These are phyloP conservation scores for Rutstroemia sp. DNA, from an alignment of 2,329 filamentous ascomycete genomes.

Conservation along the genomic window DNA sequence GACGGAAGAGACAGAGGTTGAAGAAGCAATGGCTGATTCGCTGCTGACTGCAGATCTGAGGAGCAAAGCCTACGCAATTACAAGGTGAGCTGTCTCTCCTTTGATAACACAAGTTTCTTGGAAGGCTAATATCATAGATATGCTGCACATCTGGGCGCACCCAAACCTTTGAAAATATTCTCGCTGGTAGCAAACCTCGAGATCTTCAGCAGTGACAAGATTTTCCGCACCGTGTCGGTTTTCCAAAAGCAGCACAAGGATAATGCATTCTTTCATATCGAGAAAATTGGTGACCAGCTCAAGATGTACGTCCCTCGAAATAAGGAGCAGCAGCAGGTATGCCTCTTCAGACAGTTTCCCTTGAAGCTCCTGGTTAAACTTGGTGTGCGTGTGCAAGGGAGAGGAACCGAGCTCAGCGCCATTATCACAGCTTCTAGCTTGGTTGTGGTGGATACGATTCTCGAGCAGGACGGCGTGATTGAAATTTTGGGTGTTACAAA, in stretches of 20 bases:
- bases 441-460: neutral
- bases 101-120: neutral
- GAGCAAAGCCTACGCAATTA: neutral
- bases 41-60: neutral
- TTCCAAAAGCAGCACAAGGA: neutral
- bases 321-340: neutral
- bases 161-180: neutral
- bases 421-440: neutral
- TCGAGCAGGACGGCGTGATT: neutral
- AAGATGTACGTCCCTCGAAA: neutral
- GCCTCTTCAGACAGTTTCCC: neutral
- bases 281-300: neutral
- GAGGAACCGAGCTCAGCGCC: neutral
- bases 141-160: neutral
- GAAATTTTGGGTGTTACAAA: neutral
- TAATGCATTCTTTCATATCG: neutral
- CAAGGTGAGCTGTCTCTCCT: neutral
- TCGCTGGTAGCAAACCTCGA: neutral
- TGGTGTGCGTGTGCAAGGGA: neutral
- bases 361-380: neutral
- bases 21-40: neutral
- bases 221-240: slow-evolving; percentile 15
- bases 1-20: neutral
- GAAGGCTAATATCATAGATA: neutral
- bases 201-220: neutral